Conservation (phyloP, 306 rosid genomes). For the Rosa chinensis region DNA sequence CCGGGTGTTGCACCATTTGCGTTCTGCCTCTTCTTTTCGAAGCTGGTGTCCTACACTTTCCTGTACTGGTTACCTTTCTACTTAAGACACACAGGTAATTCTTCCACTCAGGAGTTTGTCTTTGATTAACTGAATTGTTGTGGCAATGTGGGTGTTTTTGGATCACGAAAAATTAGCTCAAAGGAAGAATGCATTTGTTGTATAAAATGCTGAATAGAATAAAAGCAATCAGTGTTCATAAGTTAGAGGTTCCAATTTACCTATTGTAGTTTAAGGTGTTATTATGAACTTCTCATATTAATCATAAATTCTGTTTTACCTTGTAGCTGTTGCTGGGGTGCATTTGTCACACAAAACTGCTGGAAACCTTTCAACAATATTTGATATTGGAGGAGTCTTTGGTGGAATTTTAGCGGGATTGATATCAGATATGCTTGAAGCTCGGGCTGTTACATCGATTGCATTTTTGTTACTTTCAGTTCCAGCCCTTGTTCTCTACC, state of each 20-base stretch:
- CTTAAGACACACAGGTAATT: slow-evolving; percentile 70
- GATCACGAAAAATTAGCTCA: neutral
- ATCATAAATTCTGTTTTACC: slow-evolving; percentile 7
- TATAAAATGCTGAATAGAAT: neutral
- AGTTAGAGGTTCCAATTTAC: neutral
- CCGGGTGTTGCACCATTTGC: slow-evolving; percentile 89
- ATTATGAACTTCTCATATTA: slow-evolving; percentile 1
- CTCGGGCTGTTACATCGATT: slow-evolving; percentile 80
- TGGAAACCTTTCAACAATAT: slow-evolving; percentile 81
- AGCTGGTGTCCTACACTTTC: slow-evolving; percentile 93
- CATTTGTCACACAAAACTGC: slow-evolving; percentile 76
- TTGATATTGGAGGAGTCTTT: slow-evolving; percentile 84
- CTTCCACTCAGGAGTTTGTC: neutral
- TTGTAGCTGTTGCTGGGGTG: slow-evolving; percentile 82
- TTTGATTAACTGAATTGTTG: neutral
- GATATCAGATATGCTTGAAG: slow-evolving; percentile 82
- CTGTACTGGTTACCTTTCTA: slow-evolving; percentile 93
- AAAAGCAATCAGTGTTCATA: neutral
- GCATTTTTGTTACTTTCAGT: slow-evolving; percentile 67
- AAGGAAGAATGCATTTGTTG: neutral
- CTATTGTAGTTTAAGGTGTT: neutral
- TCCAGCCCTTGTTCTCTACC: slow-evolving; percentile 75
- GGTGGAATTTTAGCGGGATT: slow-evolving; percentile 88
- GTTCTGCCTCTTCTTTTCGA: slow-evolving; percentile 86
- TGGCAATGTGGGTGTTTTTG: neutral